phyloP scores from a whole-genome alignment of 2,329 filamentous ascomycete species.

The Amesomyces nigricolor region DNA sequence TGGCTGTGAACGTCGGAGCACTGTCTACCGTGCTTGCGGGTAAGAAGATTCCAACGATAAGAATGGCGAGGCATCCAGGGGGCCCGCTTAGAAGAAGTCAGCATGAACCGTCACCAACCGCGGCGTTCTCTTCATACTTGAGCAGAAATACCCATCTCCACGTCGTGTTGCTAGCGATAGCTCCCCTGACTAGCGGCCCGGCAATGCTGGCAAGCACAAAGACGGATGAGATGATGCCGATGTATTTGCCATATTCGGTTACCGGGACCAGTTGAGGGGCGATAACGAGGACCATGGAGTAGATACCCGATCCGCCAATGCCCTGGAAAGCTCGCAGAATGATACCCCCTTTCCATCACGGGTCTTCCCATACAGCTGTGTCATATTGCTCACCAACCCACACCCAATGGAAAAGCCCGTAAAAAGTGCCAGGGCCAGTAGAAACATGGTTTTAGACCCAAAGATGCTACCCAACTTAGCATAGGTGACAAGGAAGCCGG shows the following conservation, averaged over 20 bases:
- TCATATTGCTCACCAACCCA: constrained; percentile 31
- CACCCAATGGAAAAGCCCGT: constrained; percentile 37
- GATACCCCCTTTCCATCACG: neutral
- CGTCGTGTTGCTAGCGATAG: constrained; percentile 35
- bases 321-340: constrained; percentile 38
- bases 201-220: constrained; percentile 38
- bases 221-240: constrained; percentile 34
- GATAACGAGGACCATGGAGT: constrained; percentile 37
- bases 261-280: constrained; percentile 34
- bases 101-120: neutral
- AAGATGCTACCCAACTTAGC: constrained; percentile 44
- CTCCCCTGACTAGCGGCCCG: constrained; percentile 41
- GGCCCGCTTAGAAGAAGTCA: constrained; percentile 27
- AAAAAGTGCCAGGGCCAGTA: constrained; percentile 33
- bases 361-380: constrained; percentile 27
- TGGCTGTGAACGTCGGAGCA: constrained; percentile 8
- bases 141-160: constrained; percentile 46
- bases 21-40: no score
- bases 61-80: constrained; percentile 26
- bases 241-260: constrained; percentile 30
- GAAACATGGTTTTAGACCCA: constrained; percentile 36
- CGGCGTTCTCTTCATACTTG: constrained; percentile 32
- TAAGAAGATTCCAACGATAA: constrained; percentile 16
- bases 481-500: constrained; percentile 38
- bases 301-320: constrained; percentile 43